phyloP scores from a whole-genome alignment of 2,329 filamentous ascomycete species.

The Leptoxyphium fumago region DNA sequence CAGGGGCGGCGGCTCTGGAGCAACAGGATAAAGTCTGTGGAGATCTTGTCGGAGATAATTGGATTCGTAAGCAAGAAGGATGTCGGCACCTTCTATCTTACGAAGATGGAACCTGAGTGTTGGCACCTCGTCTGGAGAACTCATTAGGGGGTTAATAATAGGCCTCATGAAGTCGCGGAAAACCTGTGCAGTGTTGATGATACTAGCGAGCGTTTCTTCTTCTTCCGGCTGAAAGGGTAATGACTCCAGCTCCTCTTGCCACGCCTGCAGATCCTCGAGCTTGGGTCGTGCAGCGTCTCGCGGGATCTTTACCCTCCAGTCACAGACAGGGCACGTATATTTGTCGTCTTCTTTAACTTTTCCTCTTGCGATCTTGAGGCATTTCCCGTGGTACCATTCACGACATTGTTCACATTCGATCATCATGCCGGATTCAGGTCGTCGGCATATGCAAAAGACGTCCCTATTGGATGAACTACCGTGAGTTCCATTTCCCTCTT shows the following conservation, averaged over 20 bases:
- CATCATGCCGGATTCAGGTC: constrained; percentile 94
- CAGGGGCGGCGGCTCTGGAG: constrained; percentile 70
- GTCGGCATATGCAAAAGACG: constrained; percentile 93
- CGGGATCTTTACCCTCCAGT: constrained; percentile 92
- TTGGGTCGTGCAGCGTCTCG: constrained; percentile 92
- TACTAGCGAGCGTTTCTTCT: constrained; percentile 69
- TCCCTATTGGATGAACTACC: constrained; percentile 45
- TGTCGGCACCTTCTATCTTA: constrained; percentile 93
- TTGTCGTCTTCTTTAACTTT: constrained; percentile 98
- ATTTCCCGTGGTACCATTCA: constrained; percentile 99
- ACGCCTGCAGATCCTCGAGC: constrained; percentile 70
- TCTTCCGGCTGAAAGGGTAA: constrained; percentile 95
- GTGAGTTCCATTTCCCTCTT: constrained; percentile 20
- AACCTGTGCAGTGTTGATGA: constrained; percentile 68
- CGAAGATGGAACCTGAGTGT: constrained; percentile 89
- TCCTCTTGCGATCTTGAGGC: constrained; percentile 88
- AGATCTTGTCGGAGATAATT: constrained; percentile 94
- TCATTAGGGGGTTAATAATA: constrained; percentile 68
- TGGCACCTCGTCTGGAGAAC: constrained; percentile 72
- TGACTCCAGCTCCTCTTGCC: constrained; percentile 66
- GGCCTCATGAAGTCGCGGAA: constrained; percentile 72
- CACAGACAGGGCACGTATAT: constrained; percentile 95
- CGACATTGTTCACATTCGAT: constrained; percentile 97
- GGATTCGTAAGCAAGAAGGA: constrained; percentile 81
- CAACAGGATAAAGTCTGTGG: constrained; percentile 87